Conservation (phyloP, 352 stramenopile genomes). For the Phytophthora uliginosa region DNA sequence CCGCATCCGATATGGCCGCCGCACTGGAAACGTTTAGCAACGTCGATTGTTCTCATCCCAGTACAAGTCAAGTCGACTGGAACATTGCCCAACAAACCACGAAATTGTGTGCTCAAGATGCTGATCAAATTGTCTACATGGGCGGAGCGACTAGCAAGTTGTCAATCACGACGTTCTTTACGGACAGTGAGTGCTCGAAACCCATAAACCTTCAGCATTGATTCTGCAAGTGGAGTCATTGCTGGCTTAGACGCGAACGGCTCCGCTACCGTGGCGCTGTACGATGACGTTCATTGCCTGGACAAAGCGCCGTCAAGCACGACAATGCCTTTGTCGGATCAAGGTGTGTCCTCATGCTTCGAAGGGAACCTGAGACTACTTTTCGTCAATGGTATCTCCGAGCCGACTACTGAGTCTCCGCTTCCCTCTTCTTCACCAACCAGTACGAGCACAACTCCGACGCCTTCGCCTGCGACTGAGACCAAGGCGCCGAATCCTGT, state of each 20-base stretch:
- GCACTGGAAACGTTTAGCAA: background rate
- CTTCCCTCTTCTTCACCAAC: background rate
- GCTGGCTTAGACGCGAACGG: background rate
- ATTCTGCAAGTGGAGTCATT: background rate
- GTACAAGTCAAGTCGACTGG: background rate
- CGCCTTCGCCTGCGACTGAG: background rate
- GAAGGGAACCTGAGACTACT: background rate
- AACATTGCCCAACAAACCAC: constrained; percentile 7
- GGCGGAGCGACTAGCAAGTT: constrained; percentile 9
- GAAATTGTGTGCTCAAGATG: background rate
- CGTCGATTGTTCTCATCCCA: background rate
- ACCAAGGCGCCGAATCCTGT: background rate
- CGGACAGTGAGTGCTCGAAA: constrained; percentile 3
- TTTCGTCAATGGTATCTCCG: background rate
- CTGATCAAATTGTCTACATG: background rate
- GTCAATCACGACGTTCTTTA: constrained; percentile 14
- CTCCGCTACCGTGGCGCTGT: background rate
- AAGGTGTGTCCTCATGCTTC: background rate
- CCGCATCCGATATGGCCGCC: background rate
- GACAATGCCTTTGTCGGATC: background rate
- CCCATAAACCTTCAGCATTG: background rate
- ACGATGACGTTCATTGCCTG: background rate
- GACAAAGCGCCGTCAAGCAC: background rate
- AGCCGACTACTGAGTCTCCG: background rate
- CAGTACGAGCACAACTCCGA: background rate